These are phyloP conservation scores for Taiozyma onychis DNA, from an alignment of 1,139 yeast species.

Conservation along the genomic window DNA sequence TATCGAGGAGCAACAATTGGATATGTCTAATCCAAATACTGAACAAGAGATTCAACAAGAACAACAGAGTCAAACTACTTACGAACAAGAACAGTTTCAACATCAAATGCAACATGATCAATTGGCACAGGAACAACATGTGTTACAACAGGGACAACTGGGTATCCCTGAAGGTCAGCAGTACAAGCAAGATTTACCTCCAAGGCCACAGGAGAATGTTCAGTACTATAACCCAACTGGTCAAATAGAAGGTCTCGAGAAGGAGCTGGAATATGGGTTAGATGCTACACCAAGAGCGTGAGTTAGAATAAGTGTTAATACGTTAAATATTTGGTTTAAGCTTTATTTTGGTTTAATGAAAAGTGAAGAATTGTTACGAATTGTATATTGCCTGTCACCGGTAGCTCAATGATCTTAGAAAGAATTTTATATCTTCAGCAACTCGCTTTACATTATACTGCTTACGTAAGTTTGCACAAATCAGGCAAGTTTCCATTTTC, in stretches of 20 bases:
- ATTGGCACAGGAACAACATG: conserved; percentile 14
- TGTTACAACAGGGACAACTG: conserved; percentile 18
- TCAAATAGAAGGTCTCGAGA: conserved; percentile 42
- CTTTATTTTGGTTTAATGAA: neutral
- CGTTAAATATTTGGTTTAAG: neutral
- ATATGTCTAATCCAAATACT: conserved; percentile 18
- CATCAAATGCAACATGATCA: conserved; percentile 17
- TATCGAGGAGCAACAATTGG: conserved; percentile 54
- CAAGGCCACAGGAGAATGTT: conserved; percentile 34
- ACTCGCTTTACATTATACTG: too few species aligned
- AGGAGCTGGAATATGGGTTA: conserved; percentile 53
- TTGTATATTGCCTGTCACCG: neutral
- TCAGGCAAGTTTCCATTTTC: neutral
- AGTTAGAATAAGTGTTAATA: neutral
- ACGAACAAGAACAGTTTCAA: conserved; percentile 16
- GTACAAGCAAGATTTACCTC: conserved; percentile 35
- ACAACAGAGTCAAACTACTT: conserved; percentile 11
- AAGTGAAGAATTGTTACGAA: neutral
- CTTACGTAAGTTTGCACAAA: neutral
- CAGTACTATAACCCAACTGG: conserved; percentile 22
- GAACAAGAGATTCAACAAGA: conserved; percentile 12
- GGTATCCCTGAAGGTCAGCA: conserved; percentile 33
- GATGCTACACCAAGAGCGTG: conserved; percentile 26
- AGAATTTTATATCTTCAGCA: too few species aligned
- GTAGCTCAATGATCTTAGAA: too few species aligned